Evolutionary conservation across 1,284 basidiomycete species (phyloP).

Genomic region (Pseudozyma thailandica): DNA sequence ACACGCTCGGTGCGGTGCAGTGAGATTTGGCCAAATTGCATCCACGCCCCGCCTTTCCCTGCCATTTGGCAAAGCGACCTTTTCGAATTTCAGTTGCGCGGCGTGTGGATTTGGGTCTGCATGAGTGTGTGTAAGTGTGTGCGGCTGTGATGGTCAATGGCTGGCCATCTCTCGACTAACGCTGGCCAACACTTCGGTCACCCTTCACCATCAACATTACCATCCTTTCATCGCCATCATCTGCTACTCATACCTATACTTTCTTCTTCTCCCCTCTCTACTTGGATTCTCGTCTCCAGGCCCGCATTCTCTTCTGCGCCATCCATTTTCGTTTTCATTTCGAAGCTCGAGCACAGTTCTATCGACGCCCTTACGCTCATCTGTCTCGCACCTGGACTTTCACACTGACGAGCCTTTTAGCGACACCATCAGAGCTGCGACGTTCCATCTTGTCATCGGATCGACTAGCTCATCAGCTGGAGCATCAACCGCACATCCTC

Average conservation of each 20-base stretch:
- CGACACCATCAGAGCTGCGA: no score
- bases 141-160: neutral
- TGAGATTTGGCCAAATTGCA: neutral
- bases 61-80: neutral
- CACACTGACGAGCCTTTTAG: no score
- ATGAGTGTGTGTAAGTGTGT: slow-evolving; percentile 1
- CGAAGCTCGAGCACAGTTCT: neutral
- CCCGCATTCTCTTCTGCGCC: neutral
- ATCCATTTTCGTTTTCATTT: neutral
- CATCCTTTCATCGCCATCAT: neutral
- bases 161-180: neutral
- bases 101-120: no score
- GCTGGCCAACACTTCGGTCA: neutral
- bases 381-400: neutral
- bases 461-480: neutral
- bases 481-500: neutral
- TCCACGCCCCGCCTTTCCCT: neutral
- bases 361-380: neutral
- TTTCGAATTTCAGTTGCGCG: neutral
- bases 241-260: neutral
- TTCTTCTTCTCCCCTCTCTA: neutral
- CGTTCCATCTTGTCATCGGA: no score
- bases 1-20: no score
- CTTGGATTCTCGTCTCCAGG: neutral
- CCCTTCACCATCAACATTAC: neutral